These are phyloP conservation scores for Phoma sp. DNA, from an alignment of 2,329 filamentous ascomycete genomes.

Conservation along the genomic window DNA sequence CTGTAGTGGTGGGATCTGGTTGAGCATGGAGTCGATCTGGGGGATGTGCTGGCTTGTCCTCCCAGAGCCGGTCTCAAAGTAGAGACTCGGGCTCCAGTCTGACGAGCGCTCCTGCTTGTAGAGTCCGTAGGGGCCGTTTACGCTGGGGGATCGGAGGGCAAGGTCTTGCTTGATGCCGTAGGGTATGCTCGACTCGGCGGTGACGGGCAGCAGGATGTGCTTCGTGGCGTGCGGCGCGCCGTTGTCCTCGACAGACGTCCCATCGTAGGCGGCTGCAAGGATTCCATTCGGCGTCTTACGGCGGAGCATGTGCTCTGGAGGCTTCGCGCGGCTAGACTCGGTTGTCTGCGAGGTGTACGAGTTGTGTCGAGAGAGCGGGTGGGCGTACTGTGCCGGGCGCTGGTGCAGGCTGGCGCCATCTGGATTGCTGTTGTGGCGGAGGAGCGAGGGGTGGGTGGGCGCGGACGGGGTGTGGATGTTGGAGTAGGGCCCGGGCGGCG, in stretches of 20 bases:
- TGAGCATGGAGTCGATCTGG: slow-evolving; percentile 67
- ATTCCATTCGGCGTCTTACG: slow-evolving; percentile 96
- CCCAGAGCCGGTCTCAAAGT: slow-evolving; percentile 47
- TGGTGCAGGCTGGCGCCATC: slow-evolving; percentile 32
- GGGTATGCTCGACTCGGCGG: slow-evolving; percentile 51
- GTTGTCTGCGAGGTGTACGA: slow-evolving; percentile 43
- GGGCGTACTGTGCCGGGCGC: slow-evolving; percentile 47
- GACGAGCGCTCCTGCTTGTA: slow-evolving; percentile 30
- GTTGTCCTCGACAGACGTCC: slow-evolving; percentile 74
- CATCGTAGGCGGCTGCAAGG: slow-evolving; percentile 89
- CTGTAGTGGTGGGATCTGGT: slow-evolving; percentile 64
- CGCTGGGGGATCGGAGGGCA: slow-evolving; percentile 42
- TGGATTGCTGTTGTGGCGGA: slow-evolving; percentile 36
- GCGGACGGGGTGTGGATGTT: slow-evolving; percentile 29
- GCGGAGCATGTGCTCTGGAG: slow-evolving; percentile 77
- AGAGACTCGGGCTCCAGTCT: slow-evolving; percentile 47
- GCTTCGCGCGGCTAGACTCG: slow-evolving; percentile 39
- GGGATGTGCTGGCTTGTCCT: slow-evolving; percentile 53
- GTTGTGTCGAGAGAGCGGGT: slow-evolving; percentile 49
- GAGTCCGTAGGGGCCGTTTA: slow-evolving; percentile 24
- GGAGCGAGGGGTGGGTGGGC: slow-evolving; percentile 34
- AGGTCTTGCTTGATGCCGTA: slow-evolving; percentile 48
- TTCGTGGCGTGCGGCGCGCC: slow-evolving; percentile 80
- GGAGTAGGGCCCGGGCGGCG: slow-evolving; percentile 33
- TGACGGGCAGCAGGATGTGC: slow-evolving; percentile 77